Conservation (phyloP, 768 basidiomycete genomes). For the Boletus eberwhitei region DNA sequence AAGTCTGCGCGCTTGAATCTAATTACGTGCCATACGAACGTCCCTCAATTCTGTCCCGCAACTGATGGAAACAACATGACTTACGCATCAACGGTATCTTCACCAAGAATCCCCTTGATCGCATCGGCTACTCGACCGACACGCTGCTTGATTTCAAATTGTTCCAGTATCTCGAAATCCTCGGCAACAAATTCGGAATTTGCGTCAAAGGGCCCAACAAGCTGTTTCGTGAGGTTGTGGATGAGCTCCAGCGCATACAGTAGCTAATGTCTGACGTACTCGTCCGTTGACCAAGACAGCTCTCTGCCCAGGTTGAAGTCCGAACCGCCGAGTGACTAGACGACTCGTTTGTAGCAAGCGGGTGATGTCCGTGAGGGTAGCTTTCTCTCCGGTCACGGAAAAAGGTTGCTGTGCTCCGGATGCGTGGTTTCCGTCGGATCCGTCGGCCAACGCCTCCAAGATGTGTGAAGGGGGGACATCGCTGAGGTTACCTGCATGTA, state of each 20-base stretch:
- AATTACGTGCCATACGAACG: background rate
- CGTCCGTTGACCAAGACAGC: constrained; percentile 81
- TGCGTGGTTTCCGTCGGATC: constrained; percentile 6
- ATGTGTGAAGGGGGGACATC: constrained; percentile 17
- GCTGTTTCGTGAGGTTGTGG: constrained; percentile 37
- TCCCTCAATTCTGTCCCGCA: background rate
- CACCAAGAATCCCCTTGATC: constrained; percentile 50
- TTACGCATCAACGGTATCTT: constrained; percentile 41
- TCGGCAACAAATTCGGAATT: constrained; percentile 54
- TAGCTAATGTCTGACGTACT: constrained; percentile 42
- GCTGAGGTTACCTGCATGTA: constrained; percentile 39
- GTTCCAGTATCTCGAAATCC: constrained; percentile 72
- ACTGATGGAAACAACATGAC: constrained; percentile 14
- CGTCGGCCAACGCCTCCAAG: constrained; percentile 10
- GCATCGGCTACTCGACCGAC: constrained; percentile 66
- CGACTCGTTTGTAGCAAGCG: constrained; percentile 45
- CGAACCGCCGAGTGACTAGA: constrained; percentile 51
- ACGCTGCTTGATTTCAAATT: constrained; percentile 72
- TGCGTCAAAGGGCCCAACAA: constrained; percentile 67
- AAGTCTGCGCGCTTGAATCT: constrained; percentile 59
- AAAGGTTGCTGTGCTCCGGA: constrained; percentile 39
- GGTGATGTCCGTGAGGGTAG: constrained; percentile 28
- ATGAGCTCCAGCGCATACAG: constrained; percentile 1
- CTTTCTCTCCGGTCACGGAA: constrained; percentile 17
- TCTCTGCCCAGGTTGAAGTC: constrained; percentile 55